Base-by-base conservation (phyloP, 1,139 yeast genomes). In the Yamadazyma triangularis region DNA sequence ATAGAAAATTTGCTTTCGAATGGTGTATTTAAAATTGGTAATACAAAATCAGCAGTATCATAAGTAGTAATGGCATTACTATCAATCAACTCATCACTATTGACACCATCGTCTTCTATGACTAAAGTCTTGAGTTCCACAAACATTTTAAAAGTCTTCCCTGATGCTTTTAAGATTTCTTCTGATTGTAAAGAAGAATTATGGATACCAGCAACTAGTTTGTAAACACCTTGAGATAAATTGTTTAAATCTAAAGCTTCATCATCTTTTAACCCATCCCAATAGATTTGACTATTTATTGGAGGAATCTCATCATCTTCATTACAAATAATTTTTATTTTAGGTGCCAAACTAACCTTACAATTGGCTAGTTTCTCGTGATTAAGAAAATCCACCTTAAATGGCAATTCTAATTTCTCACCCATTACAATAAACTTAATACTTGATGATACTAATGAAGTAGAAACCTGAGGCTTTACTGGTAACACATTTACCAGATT, bases 231-330 rank as follows among this genome's bases (percentile, higher is more conserved):
- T 8, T 21, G 20, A 0, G 30, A 27, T 8, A 34, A 40, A 2
- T 33, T 36, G 4, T 41, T 44, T 20, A 63, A 36, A 15, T 49
- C 47, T 25, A 66, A 42, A 0, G 66, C 54, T 34, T 64, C 71
- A 31, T 68, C 74, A 38, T 68, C 74, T 39, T 68, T 68, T 30
- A 58, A 42, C 5, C 34, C 45, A 23, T 62, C 57, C 73, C 73
- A 68, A 33, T 54, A 52, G 2, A 51, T 45, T 26, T 51, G 58
- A 3, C 56, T 52, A 10, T 52, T 38, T 10, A 42, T 42, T 4
- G 32, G 27, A 2, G 34, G 18, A 4, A 35, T 40, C 4, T 45
- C 53, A n/a, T n/a, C n/a, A 8, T 35, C 45, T 3, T 44, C 44
- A 8, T 31, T 15, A 15, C 42, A 38, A 7, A 37, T 32, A 2